Conservation (phyloP, 2,329 filamentous ascomycete species). For the Orbilia brochopaga region DNA sequence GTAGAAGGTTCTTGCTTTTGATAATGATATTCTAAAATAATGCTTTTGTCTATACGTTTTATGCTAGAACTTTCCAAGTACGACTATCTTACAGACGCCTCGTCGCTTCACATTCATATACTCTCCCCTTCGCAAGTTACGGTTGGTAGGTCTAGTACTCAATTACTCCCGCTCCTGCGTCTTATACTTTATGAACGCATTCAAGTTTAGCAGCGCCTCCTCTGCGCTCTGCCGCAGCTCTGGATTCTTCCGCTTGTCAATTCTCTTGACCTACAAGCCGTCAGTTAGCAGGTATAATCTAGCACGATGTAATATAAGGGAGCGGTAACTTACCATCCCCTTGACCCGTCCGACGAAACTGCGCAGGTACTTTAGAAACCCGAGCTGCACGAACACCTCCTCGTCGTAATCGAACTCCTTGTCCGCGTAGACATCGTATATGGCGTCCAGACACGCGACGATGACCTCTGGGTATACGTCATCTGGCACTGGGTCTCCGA, state of each 20-base stretch:
- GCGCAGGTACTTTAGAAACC: slow-evolving; percentile 67
- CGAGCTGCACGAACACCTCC: slow-evolving; percentile 69
- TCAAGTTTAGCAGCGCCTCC: slow-evolving; percentile 68
- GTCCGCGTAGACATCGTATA: slow-evolving; percentile 72
- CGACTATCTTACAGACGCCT: slow-evolving; percentile 15
- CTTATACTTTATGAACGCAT: slow-evolving; percentile 70
- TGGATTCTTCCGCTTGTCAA: slow-evolving; percentile 66
- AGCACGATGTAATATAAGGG: slow-evolving; percentile 12
- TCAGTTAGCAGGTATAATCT: slow-evolving; percentile 3
- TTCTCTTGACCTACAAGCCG: slow-evolving; percentile 60
- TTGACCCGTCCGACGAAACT: slow-evolving; percentile 64
- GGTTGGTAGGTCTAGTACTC: neutral
- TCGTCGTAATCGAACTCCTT: slow-evolving; percentile 66
- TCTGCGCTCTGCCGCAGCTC: slow-evolving; percentile 68
- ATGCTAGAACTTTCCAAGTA: neutral
- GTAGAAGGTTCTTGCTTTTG: too few species aligned
- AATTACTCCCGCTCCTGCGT: slow-evolving; percentile 61
- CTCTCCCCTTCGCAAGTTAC: neutral
- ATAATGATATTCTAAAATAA: neutral
- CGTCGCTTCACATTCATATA: neutral
- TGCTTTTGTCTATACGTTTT: slow-evolving; percentile 41
- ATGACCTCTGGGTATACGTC: slow-evolving; percentile 63
- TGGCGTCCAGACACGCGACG: slow-evolving; percentile 70
- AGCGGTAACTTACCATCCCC: slow-evolving; percentile 59
- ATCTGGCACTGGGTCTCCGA: slow-evolving; percentile 16